These are phyloP conservation scores for Taiwanofungus camphoratus DNA, from an alignment of 1,284 basidiomycete genomes.

Conservation along the genomic window DNA sequence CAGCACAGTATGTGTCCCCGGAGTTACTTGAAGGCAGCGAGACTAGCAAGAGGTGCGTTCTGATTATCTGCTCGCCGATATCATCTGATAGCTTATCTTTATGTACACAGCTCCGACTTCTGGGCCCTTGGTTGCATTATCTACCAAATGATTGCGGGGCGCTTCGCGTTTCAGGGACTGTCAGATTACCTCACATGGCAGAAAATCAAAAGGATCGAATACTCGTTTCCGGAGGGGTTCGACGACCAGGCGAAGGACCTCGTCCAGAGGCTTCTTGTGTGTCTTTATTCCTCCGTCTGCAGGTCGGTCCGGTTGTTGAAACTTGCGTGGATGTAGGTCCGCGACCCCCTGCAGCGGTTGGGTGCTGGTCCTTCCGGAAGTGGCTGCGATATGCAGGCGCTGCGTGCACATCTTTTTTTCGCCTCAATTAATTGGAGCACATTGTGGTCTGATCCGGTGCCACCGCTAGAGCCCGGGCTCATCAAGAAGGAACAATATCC, in stretches of 20 bases:
- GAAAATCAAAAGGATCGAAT: slow-evolving; percentile 72
- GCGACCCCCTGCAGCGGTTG: slow-evolving; percentile 66
- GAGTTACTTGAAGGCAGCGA: slow-evolving; percentile 81
- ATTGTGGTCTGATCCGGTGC: slow-evolving; percentile 68
- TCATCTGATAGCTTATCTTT: slow-evolving; percentile 12
- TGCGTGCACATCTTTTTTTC: slow-evolving; percentile 79
- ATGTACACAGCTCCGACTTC: slow-evolving; percentile 73
- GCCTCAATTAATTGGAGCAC: slow-evolving; percentile 59
- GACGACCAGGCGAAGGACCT: slow-evolving; percentile 66
- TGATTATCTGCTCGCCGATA: neutral
- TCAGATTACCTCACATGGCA: slow-evolving; percentile 83
- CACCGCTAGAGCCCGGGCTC: slow-evolving; percentile 51
- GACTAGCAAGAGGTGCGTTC: slow-evolving; percentile 58
- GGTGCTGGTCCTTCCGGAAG: slow-evolving; percentile 53
- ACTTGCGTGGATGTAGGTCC: slow-evolving; percentile 38
- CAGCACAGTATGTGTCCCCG: slow-evolving; percentile 93
- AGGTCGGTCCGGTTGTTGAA: slow-evolving; percentile 4
- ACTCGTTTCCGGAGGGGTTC: slow-evolving; percentile 68
- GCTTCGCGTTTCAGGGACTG: slow-evolving; percentile 85
- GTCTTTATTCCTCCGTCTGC: slow-evolving; percentile 16
- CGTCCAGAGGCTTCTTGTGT: slow-evolving; percentile 58
- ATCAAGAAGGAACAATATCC: slow-evolving; percentile 41
- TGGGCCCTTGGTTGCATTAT: slow-evolving; percentile 97
- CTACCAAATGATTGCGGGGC: slow-evolving; percentile 94
- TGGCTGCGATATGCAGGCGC: slow-evolving; percentile 44